Evolutionary conservation across 805 yeast genomes (phyloP), one percentile per base, ranked within the genome.

Genomic region (Wickerhamiella qilinensis): DNA sequence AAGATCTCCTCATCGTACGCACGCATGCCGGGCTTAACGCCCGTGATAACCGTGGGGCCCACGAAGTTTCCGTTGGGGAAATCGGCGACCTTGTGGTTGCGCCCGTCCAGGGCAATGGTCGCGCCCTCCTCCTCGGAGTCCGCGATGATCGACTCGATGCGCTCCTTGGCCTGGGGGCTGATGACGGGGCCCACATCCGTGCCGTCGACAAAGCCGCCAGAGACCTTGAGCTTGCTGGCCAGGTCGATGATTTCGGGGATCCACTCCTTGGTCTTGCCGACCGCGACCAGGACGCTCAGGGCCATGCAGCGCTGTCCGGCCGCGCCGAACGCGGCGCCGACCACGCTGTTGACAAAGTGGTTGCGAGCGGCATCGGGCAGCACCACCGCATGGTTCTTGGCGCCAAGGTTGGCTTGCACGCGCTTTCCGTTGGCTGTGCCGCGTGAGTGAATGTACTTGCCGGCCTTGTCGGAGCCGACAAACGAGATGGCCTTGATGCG

Each of bases 251-350:
- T 65, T 37, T 76, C 84, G 31, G 60, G 49, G 38, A 77, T 59
- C 81, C 83, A 77, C 44, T 67, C 68, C 52, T 66, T 66, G 44
- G 80, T 65, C 43, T 67, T 64, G 30, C 85, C 85, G 19, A 79
- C 84, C 16, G 82, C 70, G 37, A 78, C 80, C 45, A 79, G 63
- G 27, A 75, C 80, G 18, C 80, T 75, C 38, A 79, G 73, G 9
- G 83, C 81, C 80, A 78, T 74, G 60, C 88, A 78, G 54, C 85
- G 72, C 65, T 78, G 88, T 44, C 86, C 88, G 16, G 86, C 85
- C 37, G 86, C 85, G 24, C 86, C 84, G 57, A 78, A 78, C 19
- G 84, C 81, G 38, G 86, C 84, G 36, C 83, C 79, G 42, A 67
- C 74, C 35, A 78, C 61, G 39, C 80, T 76, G 53, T 72, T 74